These are phyloP conservation scores for Gnomoniopsis sp. DNA, from an alignment of 2,329 filamentous ascomycete genomes.

Conservation along the genomic window DNA sequence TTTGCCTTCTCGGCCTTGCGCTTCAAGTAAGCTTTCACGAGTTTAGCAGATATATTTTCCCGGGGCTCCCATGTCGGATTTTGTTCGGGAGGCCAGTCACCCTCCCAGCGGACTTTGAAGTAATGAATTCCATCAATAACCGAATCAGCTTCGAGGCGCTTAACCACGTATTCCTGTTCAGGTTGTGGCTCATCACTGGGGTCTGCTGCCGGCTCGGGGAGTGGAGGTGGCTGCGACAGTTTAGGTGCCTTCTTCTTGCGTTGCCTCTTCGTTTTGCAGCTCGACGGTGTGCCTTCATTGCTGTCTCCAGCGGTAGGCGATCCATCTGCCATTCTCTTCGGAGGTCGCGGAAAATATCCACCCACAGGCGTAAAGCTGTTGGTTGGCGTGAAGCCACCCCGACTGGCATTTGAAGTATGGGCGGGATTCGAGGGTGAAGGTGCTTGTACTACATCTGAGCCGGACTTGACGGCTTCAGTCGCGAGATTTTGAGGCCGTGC, in stretches of 20 bases:
- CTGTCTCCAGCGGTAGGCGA: not conserved
- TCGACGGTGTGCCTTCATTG: not conserved
- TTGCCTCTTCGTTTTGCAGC: not conserved
- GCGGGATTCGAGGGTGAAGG: not conserved
- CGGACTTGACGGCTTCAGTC: not conserved
- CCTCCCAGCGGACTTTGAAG: conserved; percentile 55
- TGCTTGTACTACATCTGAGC: not conserved
- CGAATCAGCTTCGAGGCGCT: conserved; percentile 40
- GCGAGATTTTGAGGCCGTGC: not conserved
- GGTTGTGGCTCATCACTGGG: conserved; percentile 23
- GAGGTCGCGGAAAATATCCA: conserved; percentile 15
- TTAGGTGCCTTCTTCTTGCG: conserved; percentile 3
- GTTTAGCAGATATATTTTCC: conserved; percentile 40
- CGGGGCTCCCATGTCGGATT: conserved; percentile 59
- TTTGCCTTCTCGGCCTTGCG: conserved; percentile 20
- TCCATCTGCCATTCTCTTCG: conserved; percentile 1
- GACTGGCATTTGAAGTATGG: not conserved
- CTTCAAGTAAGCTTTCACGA: conserved; percentile 41
- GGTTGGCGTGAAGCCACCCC: not conserved
- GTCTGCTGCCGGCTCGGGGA: conserved; percentile 22
- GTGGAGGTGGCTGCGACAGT: not conserved
- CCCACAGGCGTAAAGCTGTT: conserved; percentile 27
- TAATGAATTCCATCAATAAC: conserved; percentile 38
- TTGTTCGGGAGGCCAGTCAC: conserved; percentile 52
- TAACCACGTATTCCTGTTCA: conserved; percentile 38